Base-by-base conservation (phyloP, 2,329 filamentous ascomycete species). In the Phymatotrichopsis omnivora region DNA sequence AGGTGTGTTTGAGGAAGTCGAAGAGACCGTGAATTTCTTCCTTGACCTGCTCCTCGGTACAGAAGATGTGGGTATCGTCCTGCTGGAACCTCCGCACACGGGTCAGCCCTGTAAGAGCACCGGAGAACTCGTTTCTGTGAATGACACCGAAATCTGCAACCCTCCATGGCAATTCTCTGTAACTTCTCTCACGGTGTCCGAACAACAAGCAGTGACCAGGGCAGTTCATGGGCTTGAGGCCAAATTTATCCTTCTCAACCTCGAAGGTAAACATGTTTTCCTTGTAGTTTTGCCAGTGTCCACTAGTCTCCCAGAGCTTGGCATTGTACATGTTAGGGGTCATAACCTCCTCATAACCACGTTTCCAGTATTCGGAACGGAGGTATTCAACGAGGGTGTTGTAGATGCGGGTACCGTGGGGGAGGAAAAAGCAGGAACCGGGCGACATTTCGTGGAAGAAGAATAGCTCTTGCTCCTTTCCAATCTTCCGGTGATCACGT, bases 161-260 rank as follows among this genome's bases (percentile, higher is more conserved):
- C 60, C 91, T 76, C 67, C 93, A 80, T 22, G 91, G 91, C 47
- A 98, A 70, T 58, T 96, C 86, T 59, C 82, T 74, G 65, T 96
- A 94, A 65, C 82, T 91, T 59, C 85, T 76, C 60, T 85, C 82
- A 42, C 82, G 76, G 64, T 89, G 81, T 38, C 74, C 76, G 64
- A 94, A 94, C 60, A 95, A 81, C 55, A 91, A 68, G 65, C 84
- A 93, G 66, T 96, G 89, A 22, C 86, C 86, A 3, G 91, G 91
- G 67, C 91, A 98, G 69, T 96, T 96, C 91, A 96, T 96, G 22
- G 89, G 89, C 69, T 96, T 96, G 40, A 96, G 68, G 12, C 79
- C 86, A 70, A 80, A 86, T 55, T 78, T 72, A 53, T 82, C 81
- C 70, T 94, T 93, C 64, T 95, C 87, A 24, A 81, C 68, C 44